These are phyloP conservation scores for Amaranthus cruentus DNA, from an alignment of 148 eudicot species.

Conservation along the genomic window DNA sequence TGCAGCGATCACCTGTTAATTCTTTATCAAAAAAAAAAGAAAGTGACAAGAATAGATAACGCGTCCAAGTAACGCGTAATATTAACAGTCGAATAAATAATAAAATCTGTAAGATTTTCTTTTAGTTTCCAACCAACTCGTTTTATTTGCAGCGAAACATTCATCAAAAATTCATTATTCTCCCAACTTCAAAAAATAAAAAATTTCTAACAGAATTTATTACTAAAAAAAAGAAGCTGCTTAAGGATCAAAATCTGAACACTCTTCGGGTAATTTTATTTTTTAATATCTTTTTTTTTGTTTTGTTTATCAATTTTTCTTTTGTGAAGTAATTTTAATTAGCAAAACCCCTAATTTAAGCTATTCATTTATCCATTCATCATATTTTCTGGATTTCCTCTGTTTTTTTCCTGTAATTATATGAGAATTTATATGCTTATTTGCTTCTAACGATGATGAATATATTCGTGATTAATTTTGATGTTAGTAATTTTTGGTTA, in stretches of 20 bases:
- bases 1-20: too few species aligned
- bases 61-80: conserved; percentile 21
- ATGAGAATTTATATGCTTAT: neutral
- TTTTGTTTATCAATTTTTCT: neutral
- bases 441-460: too few species aligned
- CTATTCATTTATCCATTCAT: too few species aligned
- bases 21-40: too few species aligned
- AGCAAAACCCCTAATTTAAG: too few species aligned
- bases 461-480: too few species aligned
- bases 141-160: neutral
- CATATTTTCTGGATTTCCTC: neutral
- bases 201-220: neutral
- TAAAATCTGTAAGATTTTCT: too few species aligned
- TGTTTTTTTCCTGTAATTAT: neutral
- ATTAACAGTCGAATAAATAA: neutral
- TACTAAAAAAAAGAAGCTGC: neutral
- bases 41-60: neutral
- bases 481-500: too few species aligned
- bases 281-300: neutral
- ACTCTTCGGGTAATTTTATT: conserved; percentile 4
- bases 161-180: neutral
- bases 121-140: neutral
- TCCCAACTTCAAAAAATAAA: neutral
- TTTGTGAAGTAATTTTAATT: too few species aligned
- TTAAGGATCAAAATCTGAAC: neutral